Evolutionary conservation across 2,329 filamentous ascomycete species (phyloP).

Genomic region (Ascochyta viciae-villosae): DNA sequence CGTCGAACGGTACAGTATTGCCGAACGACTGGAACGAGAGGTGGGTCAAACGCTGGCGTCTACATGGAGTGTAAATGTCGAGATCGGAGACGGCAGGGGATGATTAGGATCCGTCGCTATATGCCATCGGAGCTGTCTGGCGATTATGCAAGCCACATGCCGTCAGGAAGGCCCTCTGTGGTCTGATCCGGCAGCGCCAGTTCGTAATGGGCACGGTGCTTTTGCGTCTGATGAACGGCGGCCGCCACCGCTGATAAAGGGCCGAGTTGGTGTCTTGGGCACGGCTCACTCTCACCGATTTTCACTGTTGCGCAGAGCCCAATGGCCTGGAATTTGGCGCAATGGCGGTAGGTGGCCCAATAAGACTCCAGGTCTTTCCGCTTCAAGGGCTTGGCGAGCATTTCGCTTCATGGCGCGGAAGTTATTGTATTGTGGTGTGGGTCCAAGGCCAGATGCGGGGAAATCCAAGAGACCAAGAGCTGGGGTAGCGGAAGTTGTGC

Average conservation of each 20-base stretch:
- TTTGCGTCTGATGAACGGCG: background rate
- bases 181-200: background rate
- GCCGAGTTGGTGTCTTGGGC: constrained; percentile 4
- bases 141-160: constrained; percentile 12
- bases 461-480: constrained; percentile 6
- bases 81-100: background rate
- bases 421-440: background rate
- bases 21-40: background rate
- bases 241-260: constrained; percentile 9
- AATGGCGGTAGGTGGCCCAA: background rate
- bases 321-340: background rate
- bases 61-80: constrained; percentile 16
- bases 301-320: background rate
- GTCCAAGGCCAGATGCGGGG: constrained; percentile 7
- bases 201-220: constrained; percentile 3
- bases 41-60: constrained; percentile 4
- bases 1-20: constrained; percentile 5
- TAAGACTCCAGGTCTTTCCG: background rate
- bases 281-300: constrained; percentile 7
- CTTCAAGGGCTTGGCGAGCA: background rate
- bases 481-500: background rate
- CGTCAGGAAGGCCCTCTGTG: background rate
- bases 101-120: constrained; percentile 2
- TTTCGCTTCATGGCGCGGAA: background rate
- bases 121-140: constrained; percentile 10